phyloP scores from a whole-genome alignment of 495 filamentous ascomycete species.

The Hypoxylon lienhwacheense region DNA sequence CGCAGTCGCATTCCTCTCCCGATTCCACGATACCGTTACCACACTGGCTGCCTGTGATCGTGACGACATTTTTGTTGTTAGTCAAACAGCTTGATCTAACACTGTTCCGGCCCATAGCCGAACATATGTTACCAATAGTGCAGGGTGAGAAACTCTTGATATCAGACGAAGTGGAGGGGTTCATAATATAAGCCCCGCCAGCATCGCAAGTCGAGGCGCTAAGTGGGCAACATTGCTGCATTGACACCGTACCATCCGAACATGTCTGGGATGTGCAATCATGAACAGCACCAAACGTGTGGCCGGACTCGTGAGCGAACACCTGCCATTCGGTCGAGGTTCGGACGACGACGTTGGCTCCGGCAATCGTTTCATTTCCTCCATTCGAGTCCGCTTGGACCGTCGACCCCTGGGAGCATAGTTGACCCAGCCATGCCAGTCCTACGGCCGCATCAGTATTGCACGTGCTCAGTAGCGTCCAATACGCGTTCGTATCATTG shows the following conservation, averaged over 20 bases:
- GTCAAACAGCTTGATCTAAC: conserved; percentile 76
- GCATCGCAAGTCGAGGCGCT: conserved; percentile 72
- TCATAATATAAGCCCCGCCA: conserved; percentile 83
- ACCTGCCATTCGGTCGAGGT: conserved; percentile 92
- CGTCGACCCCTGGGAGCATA: conserved; percentile 67
- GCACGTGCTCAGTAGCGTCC: conserved; percentile 89
- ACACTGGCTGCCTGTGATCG: conserved; percentile 83
- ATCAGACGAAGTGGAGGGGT: conserved; percentile 74
- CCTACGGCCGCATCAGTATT: conserved; percentile 85
- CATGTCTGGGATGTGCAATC: conserved; percentile 80
- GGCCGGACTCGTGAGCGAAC: conserved; percentile 92
- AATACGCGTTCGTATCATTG: conserved; percentile 82
- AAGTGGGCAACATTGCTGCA: conserved; percentile 87
- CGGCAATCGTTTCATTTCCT: conserved; percentile 68
- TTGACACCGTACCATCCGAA: conserved; percentile 54
- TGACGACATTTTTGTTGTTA: conserved; percentile 80
- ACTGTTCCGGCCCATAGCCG: conserved; percentile 78
- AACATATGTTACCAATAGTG: conserved; percentile 91
- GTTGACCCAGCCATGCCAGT: conserved; percentile 87
- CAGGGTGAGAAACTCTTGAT: conserved; percentile 84
- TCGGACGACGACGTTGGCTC: conserved; percentile 86
- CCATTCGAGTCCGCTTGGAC: conserved; percentile 42
- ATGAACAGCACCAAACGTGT: conserved; percentile 95
- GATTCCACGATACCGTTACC: conserved; percentile 96
- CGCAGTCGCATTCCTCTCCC: conserved; percentile 96